These are phyloP conservation scores for Polytrichum commune DNA, from an alignment of 225 moss, liverwort and hornwort genomes.

Conservation along the genomic window DNA sequence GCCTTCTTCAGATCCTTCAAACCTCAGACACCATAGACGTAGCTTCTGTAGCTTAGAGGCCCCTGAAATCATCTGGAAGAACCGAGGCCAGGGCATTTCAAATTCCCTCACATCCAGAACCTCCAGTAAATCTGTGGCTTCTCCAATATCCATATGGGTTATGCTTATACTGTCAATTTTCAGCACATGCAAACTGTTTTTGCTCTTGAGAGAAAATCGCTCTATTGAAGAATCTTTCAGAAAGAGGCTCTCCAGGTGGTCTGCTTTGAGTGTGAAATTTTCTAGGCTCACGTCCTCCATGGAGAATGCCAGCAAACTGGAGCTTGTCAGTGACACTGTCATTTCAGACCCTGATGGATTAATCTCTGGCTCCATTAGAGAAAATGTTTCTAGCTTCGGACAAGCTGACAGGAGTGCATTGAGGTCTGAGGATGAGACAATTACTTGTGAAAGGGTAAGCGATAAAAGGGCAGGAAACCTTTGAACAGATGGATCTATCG, in stretches of 20 bases:
- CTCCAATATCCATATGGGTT: constrained; percentile 42
- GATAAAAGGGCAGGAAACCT: constrained; percentile 57
- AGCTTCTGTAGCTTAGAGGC: constrained; percentile 60
- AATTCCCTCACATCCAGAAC: constrained; percentile 61
- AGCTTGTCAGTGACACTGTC: constrained; percentile 49
- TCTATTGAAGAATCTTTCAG: constrained; percentile 54
- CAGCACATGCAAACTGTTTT: constrained; percentile 56
- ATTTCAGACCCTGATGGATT: constrained; percentile 24
- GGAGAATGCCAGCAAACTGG: constrained; percentile 43
- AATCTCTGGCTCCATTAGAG: constrained; percentile 37
- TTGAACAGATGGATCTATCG: constrained; percentile 48
- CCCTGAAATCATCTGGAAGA: constrained; percentile 56
- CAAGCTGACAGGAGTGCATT: constrained; percentile 69
- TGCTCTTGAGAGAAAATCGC: constrained; percentile 57
- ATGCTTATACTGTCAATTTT: constrained; percentile 48
- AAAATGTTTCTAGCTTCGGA: constrained; percentile 64
- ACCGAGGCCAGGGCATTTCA: constrained; percentile 51
- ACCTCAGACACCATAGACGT: constrained; percentile 55
- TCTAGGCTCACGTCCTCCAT: constrained; percentile 47
- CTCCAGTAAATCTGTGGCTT: constrained; percentile 53
- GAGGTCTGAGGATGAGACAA: constrained; percentile 52
- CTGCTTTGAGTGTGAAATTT: constrained; percentile 52
- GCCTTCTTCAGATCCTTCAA: constrained; percentile 43
- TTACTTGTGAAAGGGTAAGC: constrained; percentile 59
- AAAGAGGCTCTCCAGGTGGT: constrained; percentile 50